A percentile compares a stretch with the other conserved stretches of the same genome.
These are phyloP conservation scores for Ustilago shanxiensis DNA, from an alignment of 1,284 basidiomycete species.

Conservation along the genomic window DNA sequence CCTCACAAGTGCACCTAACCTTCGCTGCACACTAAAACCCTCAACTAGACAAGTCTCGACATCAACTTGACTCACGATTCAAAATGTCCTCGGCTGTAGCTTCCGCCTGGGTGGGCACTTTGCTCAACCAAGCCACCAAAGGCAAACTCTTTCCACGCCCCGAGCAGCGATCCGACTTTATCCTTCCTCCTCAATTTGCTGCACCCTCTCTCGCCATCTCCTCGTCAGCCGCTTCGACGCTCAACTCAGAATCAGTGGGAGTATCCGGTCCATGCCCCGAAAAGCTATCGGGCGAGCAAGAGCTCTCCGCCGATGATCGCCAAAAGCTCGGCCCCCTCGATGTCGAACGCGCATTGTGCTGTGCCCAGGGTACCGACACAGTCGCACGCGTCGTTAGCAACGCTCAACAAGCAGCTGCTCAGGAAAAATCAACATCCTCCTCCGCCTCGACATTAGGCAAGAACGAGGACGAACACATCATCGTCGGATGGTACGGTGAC, in stretches of 20 bases:
- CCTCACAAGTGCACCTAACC: neutral
- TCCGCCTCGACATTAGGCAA: neutral
- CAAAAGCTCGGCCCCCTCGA: slow-evolving; percentile 4
- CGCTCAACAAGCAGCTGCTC: neutral
- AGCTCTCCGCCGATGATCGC: neutral
- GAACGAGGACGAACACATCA: slow-evolving; percentile 19
- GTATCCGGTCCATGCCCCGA: neutral
- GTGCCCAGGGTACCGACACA: slow-evolving; percentile 8
- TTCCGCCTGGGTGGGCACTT: slow-evolving; percentile 36
- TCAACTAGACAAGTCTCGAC: slow-evolving; percentile 1
- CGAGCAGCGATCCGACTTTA: slow-evolving; percentile 28
- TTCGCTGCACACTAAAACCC: neutral
- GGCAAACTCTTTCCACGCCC: slow-evolving; percentile 28
- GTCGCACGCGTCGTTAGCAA: slow-evolving; percentile 15
- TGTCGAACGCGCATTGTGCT: slow-evolving; percentile 11
- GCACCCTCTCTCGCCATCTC: neutral
- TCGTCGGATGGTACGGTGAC: slow-evolving; percentile 71
- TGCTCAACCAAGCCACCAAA: slow-evolving; percentile 33
- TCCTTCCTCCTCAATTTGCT: slow-evolving; percentile 10
- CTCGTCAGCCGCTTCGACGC: neutral
- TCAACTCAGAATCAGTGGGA: slow-evolving; percentile 10
- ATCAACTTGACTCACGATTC: neutral
- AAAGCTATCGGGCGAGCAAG: neutral
- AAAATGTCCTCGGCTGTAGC: slow-evolving; percentile 28
- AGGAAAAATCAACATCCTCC: neutral